Evolutionary conservation across 148 eudicot species (phyloP).

Genomic region (Chenopodium formosanum): DNA sequence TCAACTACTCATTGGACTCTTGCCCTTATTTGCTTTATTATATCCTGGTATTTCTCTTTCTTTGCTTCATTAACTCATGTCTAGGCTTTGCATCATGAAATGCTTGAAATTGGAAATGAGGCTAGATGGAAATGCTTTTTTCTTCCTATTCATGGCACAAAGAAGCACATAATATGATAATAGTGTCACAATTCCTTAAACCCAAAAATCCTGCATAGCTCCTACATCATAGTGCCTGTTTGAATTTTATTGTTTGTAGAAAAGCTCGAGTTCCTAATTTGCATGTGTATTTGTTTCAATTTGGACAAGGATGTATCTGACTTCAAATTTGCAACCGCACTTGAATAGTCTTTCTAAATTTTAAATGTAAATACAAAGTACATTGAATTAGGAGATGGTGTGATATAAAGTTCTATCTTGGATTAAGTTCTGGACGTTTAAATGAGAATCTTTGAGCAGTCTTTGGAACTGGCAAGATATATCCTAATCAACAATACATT

Average conservation of each 20-base stretch:
- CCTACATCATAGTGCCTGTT: background rate
- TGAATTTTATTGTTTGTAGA: background rate
- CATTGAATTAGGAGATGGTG: background rate
- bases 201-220: background rate
- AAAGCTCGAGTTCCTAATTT: background rate
- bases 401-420: too few species aligned
- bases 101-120: background rate
- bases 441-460: too few species aligned
- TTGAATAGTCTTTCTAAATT: background rate
- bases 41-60: constrained; percentile 70
- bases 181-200: background rate
- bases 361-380: background rate
- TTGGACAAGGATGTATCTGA: background rate
- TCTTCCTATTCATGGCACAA: background rate
- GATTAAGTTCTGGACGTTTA: background rate
- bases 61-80: background rate
- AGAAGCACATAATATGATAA: background rate
- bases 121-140: background rate
- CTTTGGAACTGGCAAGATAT: background rate
- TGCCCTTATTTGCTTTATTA: constrained; percentile 63
- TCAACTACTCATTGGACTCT: constrained; percentile 50
- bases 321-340: background rate
- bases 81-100: background rate
- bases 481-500: background rate
- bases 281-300: background rate